Percentiles rank a stretch among this genome's conserved stretches.
Conservation (phyloP, 495 filamentous ascomycete species). For the Aspergillus nanangensis region DNA sequence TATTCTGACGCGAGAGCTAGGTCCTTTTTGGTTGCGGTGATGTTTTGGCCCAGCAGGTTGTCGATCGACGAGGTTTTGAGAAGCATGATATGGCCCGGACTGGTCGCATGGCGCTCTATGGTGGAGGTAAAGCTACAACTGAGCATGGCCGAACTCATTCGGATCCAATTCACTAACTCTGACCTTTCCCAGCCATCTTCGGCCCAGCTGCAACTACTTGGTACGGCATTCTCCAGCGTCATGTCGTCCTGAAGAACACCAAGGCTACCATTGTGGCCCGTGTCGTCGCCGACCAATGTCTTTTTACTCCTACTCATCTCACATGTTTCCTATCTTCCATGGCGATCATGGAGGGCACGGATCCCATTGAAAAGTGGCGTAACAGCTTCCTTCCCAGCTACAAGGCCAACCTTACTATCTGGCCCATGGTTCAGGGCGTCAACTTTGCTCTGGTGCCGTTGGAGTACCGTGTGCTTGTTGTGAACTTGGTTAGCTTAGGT, state of each 20-base stretch:
- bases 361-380: slow-evolving; percentile 65
- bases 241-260: slow-evolving; percentile 58
- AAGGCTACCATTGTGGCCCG: slow-evolving; percentile 73
- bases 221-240: slow-evolving; percentile 74
- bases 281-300: slow-evolving; percentile 75
- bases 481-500: slow-evolving; percentile 80
- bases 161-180: not conserved
- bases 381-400: slow-evolving; percentile 65
- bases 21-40: slow-evolving; percentile 91
- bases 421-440: slow-evolving; percentile 84
- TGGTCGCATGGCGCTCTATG: slow-evolving; percentile 86
- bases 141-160: slow-evolving; percentile 11
- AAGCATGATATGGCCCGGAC: slow-evolving; percentile 82
- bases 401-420: slow-evolving; percentile 83
- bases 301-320: slow-evolving; percentile 82
- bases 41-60: slow-evolving; percentile 85
- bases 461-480: slow-evolving; percentile 79
- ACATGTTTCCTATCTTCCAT: slow-evolving; percentile 79
- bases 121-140: slow-evolving; percentile 84
- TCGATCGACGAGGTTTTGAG: slow-evolving; percentile 72
- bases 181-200: slow-evolving; percentile 62
- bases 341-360: slow-evolving; percentile 79
- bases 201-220: slow-evolving; percentile 87
- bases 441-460: slow-evolving; percentile 92
- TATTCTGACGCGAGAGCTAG: slow-evolving; percentile 26